phyloP scores from a whole-genome alignment of 306 rosid genomes.

The Begonia fuchsioides region DNA sequence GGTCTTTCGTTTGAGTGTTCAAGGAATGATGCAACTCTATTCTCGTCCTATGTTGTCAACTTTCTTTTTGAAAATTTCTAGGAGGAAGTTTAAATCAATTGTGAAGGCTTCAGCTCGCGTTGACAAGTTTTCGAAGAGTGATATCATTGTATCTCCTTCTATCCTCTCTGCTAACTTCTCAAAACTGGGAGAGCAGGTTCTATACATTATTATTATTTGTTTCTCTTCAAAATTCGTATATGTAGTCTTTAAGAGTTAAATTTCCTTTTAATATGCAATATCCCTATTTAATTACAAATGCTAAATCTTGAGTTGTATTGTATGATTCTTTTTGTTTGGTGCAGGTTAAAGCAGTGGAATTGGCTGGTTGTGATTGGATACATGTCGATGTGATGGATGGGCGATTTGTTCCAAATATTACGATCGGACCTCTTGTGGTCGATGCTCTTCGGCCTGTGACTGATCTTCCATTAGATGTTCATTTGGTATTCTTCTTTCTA shows the following conservation, averaged over 20 bases:
- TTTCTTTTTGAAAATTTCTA: conserved; percentile 17
- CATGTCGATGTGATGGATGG: conserved; percentile 99
- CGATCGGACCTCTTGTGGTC: conserved; percentile 95
- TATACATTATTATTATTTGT: conserved; percentile 2
- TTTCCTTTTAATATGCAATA: neutral
- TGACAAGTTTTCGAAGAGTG: conserved; percentile 72
- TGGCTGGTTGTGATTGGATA: conserved; percentile 99
- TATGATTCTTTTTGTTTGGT: conserved; percentile 10
- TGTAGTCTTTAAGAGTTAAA: too few relatives aligned
- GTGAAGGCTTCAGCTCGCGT: conserved; percentile 92
- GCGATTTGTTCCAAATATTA: conserved; percentile 95
- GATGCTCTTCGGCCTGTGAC: conserved; percentile 98
- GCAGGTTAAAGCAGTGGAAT: conserved; percentile 93
- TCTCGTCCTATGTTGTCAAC: conserved; percentile 10
- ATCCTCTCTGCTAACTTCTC: conserved; percentile 90
- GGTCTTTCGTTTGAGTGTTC: neutral
- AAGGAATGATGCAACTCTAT: neutral
- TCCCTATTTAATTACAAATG: neutral
- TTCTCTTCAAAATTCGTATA: conserved; percentile 3
- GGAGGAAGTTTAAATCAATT: conserved; percentile 44
- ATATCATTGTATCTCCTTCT: conserved; percentile 91
- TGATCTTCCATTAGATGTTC: conserved; percentile 97
- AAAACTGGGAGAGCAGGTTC: conserved; percentile 94
- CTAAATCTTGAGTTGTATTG: neutral
- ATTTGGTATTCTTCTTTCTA: conserved; percentile 50